Evolutionary conservation across 164 flowering plant genomes (phyloP), one percentile per base, ranked within the genome.

Genomic region (Nymphaea thermarum): DNA sequence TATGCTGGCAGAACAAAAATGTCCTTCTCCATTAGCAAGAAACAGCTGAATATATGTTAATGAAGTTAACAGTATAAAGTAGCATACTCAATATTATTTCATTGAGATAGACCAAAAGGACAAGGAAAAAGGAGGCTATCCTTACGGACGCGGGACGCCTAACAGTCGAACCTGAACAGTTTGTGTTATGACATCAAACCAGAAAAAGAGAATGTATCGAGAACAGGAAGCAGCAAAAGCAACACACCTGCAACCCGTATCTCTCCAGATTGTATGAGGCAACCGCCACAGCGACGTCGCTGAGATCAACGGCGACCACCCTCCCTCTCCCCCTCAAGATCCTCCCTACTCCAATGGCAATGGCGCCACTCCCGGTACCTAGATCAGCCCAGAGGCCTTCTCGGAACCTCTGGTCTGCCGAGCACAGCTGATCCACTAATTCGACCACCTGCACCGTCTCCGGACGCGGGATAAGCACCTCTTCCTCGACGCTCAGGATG

Each of bases 301-400:
- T 94, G 61, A 90, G 77, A 76, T 91, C 98, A 1, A 86, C 83
- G 7, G 95, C 96, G 55, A 94, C 73, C 18, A 94, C 89, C 74
- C 79, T 86, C 59, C 92, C 97, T 60, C 42, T 51, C 44, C 45
- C 36, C n/a, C 87, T 88, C 75, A 91, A 76, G 75, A 84, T 59
- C 83, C 82, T 90, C 4, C 68, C 89, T 68, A 90, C 78, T 4
- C 81, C 98, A 44, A 94, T 82, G 16, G 88, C 93, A 74, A 94
- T 72, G 2, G 99, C 99, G 1, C 99, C 98, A 76, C 91, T 88
- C 3, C 98, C 98, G 71, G 97, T 91, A 44, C 98, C 97, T 79
- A 91, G 77, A 84, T 94, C 97, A 43, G 82, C 90, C 98, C 98
- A 94, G 42, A 87, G 16, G 0, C 97, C 95, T 42, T 83, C 79